Evolutionary conservation across 306 rosid genomes (phyloP), one percentile per base, ranked within the genome.

Genomic region (Casuarina glauca): DNA sequence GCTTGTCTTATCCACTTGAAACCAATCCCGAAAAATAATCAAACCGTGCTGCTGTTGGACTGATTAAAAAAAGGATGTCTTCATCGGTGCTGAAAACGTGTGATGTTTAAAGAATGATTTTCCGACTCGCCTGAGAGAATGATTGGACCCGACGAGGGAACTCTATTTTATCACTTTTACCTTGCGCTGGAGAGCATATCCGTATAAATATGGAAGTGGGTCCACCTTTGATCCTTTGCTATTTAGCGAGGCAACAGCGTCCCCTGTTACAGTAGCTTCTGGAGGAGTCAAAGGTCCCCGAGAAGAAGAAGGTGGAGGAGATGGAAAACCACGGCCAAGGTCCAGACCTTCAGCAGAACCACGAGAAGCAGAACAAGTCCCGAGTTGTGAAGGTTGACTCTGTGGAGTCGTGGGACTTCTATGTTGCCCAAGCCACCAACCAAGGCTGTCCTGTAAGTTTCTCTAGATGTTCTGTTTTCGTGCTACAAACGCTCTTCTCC

Each of bases 341-440:
- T 39, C 55, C 48, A 53, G 91, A 26, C 32, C 32, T 26, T 26
- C 32, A 26, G 32, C 32, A 26, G 32, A 26, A 26, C 32, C 32
- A 26, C 32, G 32, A 83, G 68, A 84, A 76, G 74, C 82, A 52
- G 64, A 64, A 3, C 42, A 81, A 78, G 66, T 9, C 97, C 2
- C 87, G 55, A 84, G 97, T 85, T 62, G 83, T 89, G 32, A 84
- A 85, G 69, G 85, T 95, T 61, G 92, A 87, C 54, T 88, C 97
- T 36, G 26, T 85, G 82, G 93, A 87, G 58, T 85, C 97, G 62
- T 95, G 99, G 99, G 91, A 91, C 32, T 78, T 36, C 52, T 39
- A 54, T 79, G 60, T 89, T 50, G 41, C 36, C 57, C 88, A 89
- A 61, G 92, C 97, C 81, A 79, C 79, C 79, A 89, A 72, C 43